Percentiles rank a stretch among this genome's conserved stretches.
phyloP scores from a whole-genome alignment of 176 grass and related monocot genomes.

The Musa troglodytarum region DNA sequence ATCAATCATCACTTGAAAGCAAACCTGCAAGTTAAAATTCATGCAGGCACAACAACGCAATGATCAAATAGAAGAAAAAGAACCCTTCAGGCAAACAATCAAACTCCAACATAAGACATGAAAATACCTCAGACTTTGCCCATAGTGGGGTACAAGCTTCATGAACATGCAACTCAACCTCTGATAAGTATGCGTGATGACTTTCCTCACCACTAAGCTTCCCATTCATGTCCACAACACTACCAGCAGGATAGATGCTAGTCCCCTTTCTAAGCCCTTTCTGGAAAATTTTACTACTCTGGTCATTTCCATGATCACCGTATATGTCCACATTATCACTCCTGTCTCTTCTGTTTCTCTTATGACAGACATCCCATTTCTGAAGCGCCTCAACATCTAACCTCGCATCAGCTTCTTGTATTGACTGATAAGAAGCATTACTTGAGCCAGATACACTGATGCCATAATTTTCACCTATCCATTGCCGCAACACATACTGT shows the following conservation, averaged over 20 bases:
- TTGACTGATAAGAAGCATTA: conserved; percentile 35
- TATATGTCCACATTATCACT: conserved; percentile 56
- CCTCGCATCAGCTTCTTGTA: conserved; percentile 47
- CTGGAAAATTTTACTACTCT: conserved; percentile 44
- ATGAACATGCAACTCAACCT: conserved; percentile 86
- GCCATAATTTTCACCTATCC: conserved; percentile 31
- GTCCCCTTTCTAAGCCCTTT: conserved; percentile 47
- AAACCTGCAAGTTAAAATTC: conserved; percentile 32
- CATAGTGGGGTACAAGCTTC: conserved; percentile 51
- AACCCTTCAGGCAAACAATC: not conserved
- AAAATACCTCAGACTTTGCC: conserved; percentile 75
- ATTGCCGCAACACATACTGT: conserved; percentile 70
- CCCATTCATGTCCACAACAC: conserved; percentile 20
- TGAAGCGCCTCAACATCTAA: conserved; percentile 86
- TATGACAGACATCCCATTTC: conserved; percentile 96
- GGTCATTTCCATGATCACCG: conserved; percentile 60
- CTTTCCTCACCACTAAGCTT: conserved; percentile 60
- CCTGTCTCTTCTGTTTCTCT: conserved; percentile 60
- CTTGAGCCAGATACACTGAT: conserved; percentile 29
- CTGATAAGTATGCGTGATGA: conserved; percentile 59
- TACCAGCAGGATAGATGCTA: conserved; percentile 30
- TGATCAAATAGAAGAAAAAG: not conserved
- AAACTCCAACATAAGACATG: not conserved
- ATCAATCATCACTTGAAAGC: conserved; percentile 67
- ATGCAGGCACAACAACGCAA: not conserved